Conservation (phyloP, 371 early-diverging fungal genomes). For the Mucor irregularis region DNA sequence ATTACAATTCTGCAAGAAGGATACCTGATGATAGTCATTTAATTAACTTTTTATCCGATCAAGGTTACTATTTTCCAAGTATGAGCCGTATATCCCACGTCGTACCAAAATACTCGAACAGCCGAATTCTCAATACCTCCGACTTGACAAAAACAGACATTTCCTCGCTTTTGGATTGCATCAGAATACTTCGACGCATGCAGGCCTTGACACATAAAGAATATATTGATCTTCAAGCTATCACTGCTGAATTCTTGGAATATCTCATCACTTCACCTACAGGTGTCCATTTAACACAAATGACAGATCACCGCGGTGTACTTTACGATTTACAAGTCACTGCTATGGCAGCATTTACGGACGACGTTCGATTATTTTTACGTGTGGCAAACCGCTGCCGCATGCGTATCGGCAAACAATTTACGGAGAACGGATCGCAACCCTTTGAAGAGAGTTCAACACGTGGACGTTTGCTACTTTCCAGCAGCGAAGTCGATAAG, state of each 20-base stretch:
- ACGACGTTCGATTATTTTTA: constrained; percentile 62
- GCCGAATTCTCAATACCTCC: constrained; percentile 38
- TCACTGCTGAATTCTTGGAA: constrained; percentile 60
- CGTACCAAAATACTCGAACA: constrained; percentile 50
- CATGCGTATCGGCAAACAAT: constrained; percentile 60
- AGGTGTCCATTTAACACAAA: constrained; percentile 59
- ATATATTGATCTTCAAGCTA: constrained; percentile 57
- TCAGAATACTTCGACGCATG: constrained; percentile 54
- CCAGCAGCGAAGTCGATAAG: background rate
- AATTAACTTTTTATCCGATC: constrained; percentile 61
- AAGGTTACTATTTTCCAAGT: constrained; percentile 67
- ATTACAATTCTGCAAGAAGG: constrained; percentile 46
- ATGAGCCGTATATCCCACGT: constrained; percentile 56
- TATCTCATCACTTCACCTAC: constrained; percentile 62
- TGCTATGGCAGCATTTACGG: constrained; percentile 63
- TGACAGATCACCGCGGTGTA: constrained; percentile 66
- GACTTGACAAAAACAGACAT: constrained; percentile 50
- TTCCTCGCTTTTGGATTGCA: constrained; percentile 57
- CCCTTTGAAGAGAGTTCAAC: constrained; percentile 37
- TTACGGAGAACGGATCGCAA: constrained; percentile 39
- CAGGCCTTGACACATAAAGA: constrained; percentile 66
- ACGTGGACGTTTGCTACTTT: constrained; percentile 15
- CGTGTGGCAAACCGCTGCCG: constrained; percentile 65
- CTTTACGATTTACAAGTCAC: constrained; percentile 67
- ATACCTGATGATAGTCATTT: constrained; percentile 56